A percentile compares a stretch with the other conserved stretches of the same genome.
phyloP scores from a whole-genome alignment of 2,329 filamentous ascomycete genomes.

The Penicillium palitans region DNA sequence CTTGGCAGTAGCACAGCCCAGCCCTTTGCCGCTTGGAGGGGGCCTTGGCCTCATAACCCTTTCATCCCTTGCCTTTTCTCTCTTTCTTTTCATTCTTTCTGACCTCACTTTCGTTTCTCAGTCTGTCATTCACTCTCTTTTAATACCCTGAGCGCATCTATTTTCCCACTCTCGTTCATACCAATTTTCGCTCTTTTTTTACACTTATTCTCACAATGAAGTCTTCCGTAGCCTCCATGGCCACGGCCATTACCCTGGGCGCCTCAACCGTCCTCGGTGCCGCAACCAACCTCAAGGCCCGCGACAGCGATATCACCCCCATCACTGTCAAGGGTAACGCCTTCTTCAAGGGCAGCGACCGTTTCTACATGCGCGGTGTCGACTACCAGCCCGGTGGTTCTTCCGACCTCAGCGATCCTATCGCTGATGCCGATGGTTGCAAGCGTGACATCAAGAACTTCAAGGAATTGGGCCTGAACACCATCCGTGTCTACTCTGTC shows the following conservation, averaged over 20 bases:
- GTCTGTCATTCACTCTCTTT: slow-evolving; percentile 27
- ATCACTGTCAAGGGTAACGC: slow-evolving; percentile 66
- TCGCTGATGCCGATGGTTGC: slow-evolving; percentile 70
- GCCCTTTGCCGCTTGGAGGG: background rate
- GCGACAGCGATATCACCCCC: slow-evolving; percentile 50
- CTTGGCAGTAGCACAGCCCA: slow-evolving; percentile 13
- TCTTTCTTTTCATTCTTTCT: slow-evolving; percentile 24
- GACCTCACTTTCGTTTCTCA: slow-evolving; percentile 11
- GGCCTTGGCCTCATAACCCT: slow-evolving; percentile 4
- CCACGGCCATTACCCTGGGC: slow-evolving; percentile 49
- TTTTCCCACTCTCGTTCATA: slow-evolving; percentile 16
- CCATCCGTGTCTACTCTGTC: slow-evolving; percentile 86
- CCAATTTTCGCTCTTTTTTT: slow-evolving; percentile 14
- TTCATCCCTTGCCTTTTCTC: slow-evolving; percentile 24
- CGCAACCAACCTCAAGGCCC: slow-evolving; percentile 39
- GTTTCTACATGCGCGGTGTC: slow-evolving; percentile 55
- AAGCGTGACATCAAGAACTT: slow-evolving; percentile 78
- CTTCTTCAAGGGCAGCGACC: slow-evolving; percentile 62
- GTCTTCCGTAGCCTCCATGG: slow-evolving; percentile 48
- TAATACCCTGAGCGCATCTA: slow-evolving; percentile 10
- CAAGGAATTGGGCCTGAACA: slow-evolving; percentile 84
- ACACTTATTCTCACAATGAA: slow-evolving; percentile 51
- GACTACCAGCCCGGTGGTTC: slow-evolving; percentile 69
- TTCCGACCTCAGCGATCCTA: slow-evolving; percentile 67
- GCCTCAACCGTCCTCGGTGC: slow-evolving; percentile 50